Base-by-base conservation (phyloP, 75 land plant genomes). In the Gnetum montanum region DNA sequence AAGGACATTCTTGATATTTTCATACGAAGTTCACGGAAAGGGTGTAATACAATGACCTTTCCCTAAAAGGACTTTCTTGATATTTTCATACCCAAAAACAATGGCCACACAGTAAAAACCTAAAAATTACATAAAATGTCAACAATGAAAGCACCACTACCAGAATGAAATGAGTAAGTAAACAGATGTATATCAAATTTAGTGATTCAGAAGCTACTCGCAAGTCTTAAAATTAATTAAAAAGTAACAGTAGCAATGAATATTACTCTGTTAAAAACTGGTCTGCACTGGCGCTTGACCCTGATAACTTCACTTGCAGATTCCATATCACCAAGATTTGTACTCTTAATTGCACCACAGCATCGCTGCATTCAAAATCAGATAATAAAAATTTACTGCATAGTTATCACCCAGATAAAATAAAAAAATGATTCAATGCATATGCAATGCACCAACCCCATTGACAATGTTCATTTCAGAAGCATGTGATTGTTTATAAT, bases 231-330 rank as follows among this genome's bases (percentile, higher is more conserved):
- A 48, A 48, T 48, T 15, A 12, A 26, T 26, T 13, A 11, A 46
- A 22, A 48, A 26, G 25, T 1, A 12, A 1, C n/a, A 18, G 25
- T 48, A 48, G 29, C 50, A 11, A 25, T 48, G 27, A 16, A 48
- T 25, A 19, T 22, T 33, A n/a, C 34, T 0, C 34, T 53, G 25
- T 53, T 36, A 33, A 15, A 30, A 6, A 53, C 31, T 31, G 25
- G 3, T 53, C 37, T 53, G 36, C 55, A 33, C 13, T 20, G 26
- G 0, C 85, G 81, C 62, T 88, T 88, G 29, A 88, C 82, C 67
- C 79, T 75, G 48, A 82, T 82, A 28, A 77, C 63, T 51, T 71
- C 85, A 29, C 70, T 65, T 60, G 78, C 84, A 53, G 78, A 84
- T 54, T 75, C 74, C 50, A 76, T 82, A 61, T 74, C 68, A 16